These are phyloP conservation scores for Trichothecium roseum DNA, from an alignment of 2,329 filamentous ascomycete genomes.

Conservation along the genomic window DNA sequence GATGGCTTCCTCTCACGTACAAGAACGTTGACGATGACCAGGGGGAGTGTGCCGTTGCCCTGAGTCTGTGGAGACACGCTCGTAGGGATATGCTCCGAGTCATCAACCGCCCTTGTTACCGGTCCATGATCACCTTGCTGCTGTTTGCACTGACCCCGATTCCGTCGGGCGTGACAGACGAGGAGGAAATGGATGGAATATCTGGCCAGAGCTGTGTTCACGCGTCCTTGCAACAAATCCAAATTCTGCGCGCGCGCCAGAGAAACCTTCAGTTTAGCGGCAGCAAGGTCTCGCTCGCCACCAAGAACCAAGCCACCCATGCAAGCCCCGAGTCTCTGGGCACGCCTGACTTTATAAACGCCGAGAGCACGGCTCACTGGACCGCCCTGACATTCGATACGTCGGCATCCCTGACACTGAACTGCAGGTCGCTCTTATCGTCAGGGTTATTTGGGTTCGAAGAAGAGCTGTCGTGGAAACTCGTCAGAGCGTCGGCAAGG, in stretches of 20 bases:
- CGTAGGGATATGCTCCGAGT: constrained; percentile 26
- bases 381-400: constrained; percentile 30
- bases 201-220: constrained; percentile 28
- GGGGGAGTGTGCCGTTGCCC: constrained; percentile 9
- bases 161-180: constrained; percentile 25
- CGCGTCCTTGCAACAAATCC: constrained; percentile 28
- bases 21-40: neutral
- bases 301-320: constrained; percentile 9
- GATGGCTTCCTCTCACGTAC: constrained; percentile 17
- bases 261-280: constrained; percentile 28
- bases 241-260: constrained; percentile 25
- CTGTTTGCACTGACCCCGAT: constrained; percentile 29
- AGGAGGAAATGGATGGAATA: constrained; percentile 28
- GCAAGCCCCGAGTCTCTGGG: constrained; percentile 15
- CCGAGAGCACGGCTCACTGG: constrained; percentile 29
- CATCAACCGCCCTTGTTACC: constrained; percentile 29
- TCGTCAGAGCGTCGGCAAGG: constrained; percentile 16
- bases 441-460: constrained; percentile 24
- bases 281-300: constrained; percentile 22
- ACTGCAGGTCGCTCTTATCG: constrained; percentile 25
- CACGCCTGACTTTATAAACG: constrained; percentile 21
- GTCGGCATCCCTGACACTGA: constrained; percentile 27
- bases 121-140: constrained; percentile 27
- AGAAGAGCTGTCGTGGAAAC: constrained; percentile 16
- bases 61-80: constrained; percentile 21